Percentiles rank a stretch among this genome's conserved stretches.
These are phyloP conservation scores for Pseudogymnoascus pannorum DNA, from an alignment of 2,329 filamentous ascomycete species.

Conservation along the genomic window DNA sequence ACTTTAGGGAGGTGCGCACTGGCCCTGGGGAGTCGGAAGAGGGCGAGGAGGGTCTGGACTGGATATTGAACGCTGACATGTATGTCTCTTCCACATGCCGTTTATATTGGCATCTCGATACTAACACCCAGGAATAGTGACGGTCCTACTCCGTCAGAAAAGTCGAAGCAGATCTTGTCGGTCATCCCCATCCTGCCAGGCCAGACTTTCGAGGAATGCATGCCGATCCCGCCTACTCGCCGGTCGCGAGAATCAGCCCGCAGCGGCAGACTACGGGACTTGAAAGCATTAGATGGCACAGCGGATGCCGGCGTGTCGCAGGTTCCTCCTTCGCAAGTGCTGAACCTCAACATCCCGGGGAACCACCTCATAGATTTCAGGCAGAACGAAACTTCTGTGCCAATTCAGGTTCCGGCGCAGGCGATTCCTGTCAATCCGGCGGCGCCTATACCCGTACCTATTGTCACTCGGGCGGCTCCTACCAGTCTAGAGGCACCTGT, in stretches of 20 bases:
- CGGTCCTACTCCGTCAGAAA: constrained; percentile 56
- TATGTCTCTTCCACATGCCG: constrained; percentile 36
- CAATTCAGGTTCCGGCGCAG: not conserved
- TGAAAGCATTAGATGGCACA: constrained; percentile 13
- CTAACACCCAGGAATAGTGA: constrained; percentile 40
- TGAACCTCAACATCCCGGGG: constrained; percentile 5
- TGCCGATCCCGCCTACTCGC: constrained; percentile 42
- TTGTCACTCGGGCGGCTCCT: not conserved
- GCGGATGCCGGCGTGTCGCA: not conserved
- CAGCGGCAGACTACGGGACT: constrained; percentile 15
- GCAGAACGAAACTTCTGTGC: constrained; percentile 31
- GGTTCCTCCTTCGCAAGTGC: not conserved
- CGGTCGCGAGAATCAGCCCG: constrained; percentile 7
- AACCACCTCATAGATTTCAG: constrained; percentile 53
- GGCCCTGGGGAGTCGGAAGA: constrained; percentile 66
- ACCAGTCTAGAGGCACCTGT: not conserved
- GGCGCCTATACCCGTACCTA: not conserved
- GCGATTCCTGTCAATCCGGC: not conserved
- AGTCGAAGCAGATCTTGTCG: constrained; percentile 74
- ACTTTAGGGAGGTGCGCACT: constrained; percentile 71
- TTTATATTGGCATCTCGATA: not conserved
- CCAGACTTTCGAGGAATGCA: constrained; percentile 52
- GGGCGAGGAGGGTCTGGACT: constrained; percentile 84
- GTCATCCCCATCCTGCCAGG: constrained; percentile 81
- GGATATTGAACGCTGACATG: constrained; percentile 87